These are phyloP conservation scores for Euphorbia tirucalli DNA, from an alignment of 345 rosid genomes.

Conservation along the genomic window DNA sequence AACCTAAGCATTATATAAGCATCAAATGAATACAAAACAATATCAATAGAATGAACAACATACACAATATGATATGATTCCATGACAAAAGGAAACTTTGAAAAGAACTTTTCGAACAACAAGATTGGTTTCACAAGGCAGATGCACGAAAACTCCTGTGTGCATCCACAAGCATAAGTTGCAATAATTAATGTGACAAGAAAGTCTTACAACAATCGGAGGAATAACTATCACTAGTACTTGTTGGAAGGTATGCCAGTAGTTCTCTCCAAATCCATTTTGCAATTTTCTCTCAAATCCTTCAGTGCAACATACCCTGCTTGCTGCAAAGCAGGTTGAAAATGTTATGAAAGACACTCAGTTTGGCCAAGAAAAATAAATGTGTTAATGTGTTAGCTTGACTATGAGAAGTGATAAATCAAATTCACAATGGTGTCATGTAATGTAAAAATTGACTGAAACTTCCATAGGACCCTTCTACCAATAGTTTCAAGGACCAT, in stretches of 20 bases:
- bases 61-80: conserved; percentile 12
- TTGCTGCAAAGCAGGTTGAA: conserved; percentile 51
- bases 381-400: neutral
- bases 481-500: too few relatives aligned
- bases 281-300: conserved; percentile 73
- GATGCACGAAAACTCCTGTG: conserved; percentile 10
- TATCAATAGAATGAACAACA: conserved; percentile 14
- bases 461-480: neutral
- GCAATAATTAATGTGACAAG: conserved; percentile 13
- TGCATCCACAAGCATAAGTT: neutral
- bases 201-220: conserved; percentile 19
- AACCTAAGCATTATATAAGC: neutral
- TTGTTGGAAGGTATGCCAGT: conserved; percentile 43
- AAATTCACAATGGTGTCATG: neutral
- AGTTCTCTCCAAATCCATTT: conserved; percentile 59
- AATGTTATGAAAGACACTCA: neutral
- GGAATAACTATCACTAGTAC: conserved; percentile 24
- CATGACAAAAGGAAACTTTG: conserved; percentile 8
- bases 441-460: neutral
- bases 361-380: neutral
- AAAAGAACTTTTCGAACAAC: conserved; percentile 10
- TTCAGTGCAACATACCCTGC: conserved; percentile 42
- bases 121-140: conserved; percentile 8
- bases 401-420: neutral
- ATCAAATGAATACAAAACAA: neutral